A percentile compares a stretch with the other conserved stretches of the same genome.
These are phyloP conservation scores for Fraxinus americana DNA, from an alignment of 257 asterid species.

Conservation along the genomic window DNA sequence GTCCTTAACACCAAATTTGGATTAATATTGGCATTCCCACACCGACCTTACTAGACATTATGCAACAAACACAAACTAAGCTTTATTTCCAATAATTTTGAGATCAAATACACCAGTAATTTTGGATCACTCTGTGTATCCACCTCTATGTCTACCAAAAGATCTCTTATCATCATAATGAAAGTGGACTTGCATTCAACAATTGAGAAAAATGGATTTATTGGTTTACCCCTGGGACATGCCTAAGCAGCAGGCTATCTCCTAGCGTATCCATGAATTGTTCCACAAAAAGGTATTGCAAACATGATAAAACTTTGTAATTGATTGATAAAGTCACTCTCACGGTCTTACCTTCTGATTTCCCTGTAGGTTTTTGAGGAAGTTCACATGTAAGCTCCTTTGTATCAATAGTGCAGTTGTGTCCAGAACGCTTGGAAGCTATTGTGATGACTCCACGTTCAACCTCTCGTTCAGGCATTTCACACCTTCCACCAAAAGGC, in stretches of 20 bases:
- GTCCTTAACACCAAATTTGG: background rate
- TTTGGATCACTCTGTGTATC: background rate
- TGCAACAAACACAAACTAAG: background rate
- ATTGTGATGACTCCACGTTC: conserved; percentile 59
- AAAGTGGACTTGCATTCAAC: background rate
- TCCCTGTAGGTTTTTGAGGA: conserved; percentile 21
- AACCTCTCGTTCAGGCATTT: conserved; percentile 57
- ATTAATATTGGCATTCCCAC: background rate
- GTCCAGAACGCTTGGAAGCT: conserved; percentile 48
- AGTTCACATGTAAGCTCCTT: background rate
- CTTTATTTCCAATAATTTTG: background rate
- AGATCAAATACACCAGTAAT: background rate
- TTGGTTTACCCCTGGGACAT: background rate
- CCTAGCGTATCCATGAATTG: background rate
- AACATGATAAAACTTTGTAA: background rate
- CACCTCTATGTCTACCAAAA: background rate
- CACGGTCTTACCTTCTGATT: conserved; percentile 19
- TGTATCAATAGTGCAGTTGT: conserved; percentile 18
- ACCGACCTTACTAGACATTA: background rate
- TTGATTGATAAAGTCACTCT: background rate
- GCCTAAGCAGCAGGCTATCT: background rate
- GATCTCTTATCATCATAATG: background rate
- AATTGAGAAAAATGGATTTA: background rate
- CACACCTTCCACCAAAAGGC: conserved; percentile 64
- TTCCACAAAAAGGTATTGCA: background rate